These are phyloP conservation scores for Emmonsia crescens DNA, from an alignment of 2,329 filamentous ascomycete species.

Conservation along the genomic window DNA sequence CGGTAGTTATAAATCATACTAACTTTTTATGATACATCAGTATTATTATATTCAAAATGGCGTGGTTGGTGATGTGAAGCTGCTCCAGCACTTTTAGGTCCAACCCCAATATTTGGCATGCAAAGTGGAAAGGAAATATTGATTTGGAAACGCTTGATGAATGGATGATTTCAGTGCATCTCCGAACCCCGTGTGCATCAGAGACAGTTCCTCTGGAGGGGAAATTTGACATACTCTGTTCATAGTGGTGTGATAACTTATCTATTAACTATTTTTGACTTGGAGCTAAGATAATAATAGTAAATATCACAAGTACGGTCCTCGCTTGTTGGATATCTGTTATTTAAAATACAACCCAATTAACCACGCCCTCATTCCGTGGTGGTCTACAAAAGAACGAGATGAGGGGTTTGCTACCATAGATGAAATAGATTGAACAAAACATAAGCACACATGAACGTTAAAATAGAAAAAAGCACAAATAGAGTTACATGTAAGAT, in stretches of 20 bases:
- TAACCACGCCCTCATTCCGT: not conserved
- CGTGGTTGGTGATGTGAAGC: not conserved
- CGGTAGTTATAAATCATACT: not conserved
- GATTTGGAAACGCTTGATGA: not conserved
- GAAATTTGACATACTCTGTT: not conserved
- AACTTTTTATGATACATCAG: not conserved
- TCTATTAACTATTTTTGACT: not conserved
- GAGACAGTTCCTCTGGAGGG: not conserved
- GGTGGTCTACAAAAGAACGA: not conserved
- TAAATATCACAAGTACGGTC: no score
- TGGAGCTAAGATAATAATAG: not conserved
- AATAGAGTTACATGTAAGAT: not conserved
- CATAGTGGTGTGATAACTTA: not conserved
- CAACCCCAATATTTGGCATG: not conserved
- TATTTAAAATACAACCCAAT: not conserved
- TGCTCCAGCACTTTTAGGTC: not conserved
- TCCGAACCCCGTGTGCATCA: no score
- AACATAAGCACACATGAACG: not conserved
- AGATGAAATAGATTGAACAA: not conserved
- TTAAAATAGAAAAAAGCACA: not conserved
- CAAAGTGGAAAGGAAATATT: not conserved
- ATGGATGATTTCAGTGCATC: not conserved
- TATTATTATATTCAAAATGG: not conserved
- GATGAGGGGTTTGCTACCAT: not conserved
- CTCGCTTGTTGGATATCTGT: not conserved